Evolutionary conservation across 2,329 filamentous ascomycete genomes (phyloP).

Genomic region (Colletotrichum theobromicola): DNA sequence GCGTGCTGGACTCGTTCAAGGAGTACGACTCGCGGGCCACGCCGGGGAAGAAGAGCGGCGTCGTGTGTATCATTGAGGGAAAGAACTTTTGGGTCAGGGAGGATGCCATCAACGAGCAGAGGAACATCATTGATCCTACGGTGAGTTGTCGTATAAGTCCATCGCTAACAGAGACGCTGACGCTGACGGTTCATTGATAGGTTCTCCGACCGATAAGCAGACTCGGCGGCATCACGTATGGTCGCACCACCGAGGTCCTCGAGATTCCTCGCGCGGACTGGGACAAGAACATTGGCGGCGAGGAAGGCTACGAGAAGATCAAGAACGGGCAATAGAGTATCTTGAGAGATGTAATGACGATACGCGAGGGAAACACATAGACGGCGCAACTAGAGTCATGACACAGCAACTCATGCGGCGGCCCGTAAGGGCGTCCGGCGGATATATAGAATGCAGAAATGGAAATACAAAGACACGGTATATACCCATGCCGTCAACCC

Average conservation of each 20-base stretch:
- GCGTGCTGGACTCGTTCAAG: constrained; percentile 72
- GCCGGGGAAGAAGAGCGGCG: constrained; percentile 77
- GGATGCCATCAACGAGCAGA: constrained; percentile 83
- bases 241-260: constrained; percentile 68
- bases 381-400: neutral
- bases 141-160: constrained; percentile 44
- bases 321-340: constrained; percentile 43
- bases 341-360: neutral
- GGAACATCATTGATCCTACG: constrained; percentile 73
- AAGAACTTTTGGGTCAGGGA: constrained; percentile 88
- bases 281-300: constrained; percentile 54
- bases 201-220: constrained; percentile 78
- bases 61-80: constrained; percentile 81
- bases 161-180: neutral
- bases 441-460: constrained; percentile 4
- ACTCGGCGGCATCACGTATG: constrained; percentile 87
- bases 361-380: neutral
- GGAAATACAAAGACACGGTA: neutral
- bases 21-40: constrained; percentile 78
- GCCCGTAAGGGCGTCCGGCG: neutral
- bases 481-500: neutral
- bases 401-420: neutral
- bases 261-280: constrained; percentile 73
- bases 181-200: constrained; percentile 32
- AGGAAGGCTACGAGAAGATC: constrained; percentile 63